Evolutionary conservation across 371 early-diverging fungal genomes (phyloP), one percentile per base, ranked within the genome.

Genomic region (Coemansia sp.): DNA sequence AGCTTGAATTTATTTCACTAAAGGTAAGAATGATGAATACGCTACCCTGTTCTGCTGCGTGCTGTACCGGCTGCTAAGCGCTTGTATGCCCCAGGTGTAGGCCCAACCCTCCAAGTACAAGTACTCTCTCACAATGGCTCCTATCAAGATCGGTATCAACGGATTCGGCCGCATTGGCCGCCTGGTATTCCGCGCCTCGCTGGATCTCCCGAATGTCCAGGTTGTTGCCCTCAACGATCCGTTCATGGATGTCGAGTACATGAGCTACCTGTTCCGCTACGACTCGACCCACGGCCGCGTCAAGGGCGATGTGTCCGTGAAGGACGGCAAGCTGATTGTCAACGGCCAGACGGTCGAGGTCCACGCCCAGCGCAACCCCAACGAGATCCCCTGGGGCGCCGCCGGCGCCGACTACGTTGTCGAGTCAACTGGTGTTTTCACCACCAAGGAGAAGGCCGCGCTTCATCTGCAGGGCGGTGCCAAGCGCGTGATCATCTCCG

Each of bases 401-500:
- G 82, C 85, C 65, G 91, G 90, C 64, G 97, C 94, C 65, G 90
- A 90, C 72, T 95, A 94, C 83, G 91, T 99, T 53, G 90, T 99
- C 76, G 99, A 99, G 83, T 95, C 99, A 60, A 96, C 97, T 55
- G 99, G 99, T 81, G 94, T 96, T 69, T 99, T 99, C 89, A 95
- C 93, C 77, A 90, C 93, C 67, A 79, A 78, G 48, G 95, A 94
- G 33, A 90, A 91, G 85, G 95, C 95, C 61, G 82, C 80, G 39
- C 86, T 85, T 67, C 99, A 99, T 83, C 80, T 95, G 69, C 80
- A 86, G 68, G 95, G 94, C 68, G 97, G 96, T 63, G 97, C 94
- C 82, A 95, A 96, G 88, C 92, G 92, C 86, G 98, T 99, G 63
- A 86, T 99, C 81, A 95, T 99, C 84, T 94, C 97, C 59, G 99